Base-by-base conservation (phyloP, 2,329 filamentous ascomycete genomes). In the Lizonia empirigonia region DNA sequence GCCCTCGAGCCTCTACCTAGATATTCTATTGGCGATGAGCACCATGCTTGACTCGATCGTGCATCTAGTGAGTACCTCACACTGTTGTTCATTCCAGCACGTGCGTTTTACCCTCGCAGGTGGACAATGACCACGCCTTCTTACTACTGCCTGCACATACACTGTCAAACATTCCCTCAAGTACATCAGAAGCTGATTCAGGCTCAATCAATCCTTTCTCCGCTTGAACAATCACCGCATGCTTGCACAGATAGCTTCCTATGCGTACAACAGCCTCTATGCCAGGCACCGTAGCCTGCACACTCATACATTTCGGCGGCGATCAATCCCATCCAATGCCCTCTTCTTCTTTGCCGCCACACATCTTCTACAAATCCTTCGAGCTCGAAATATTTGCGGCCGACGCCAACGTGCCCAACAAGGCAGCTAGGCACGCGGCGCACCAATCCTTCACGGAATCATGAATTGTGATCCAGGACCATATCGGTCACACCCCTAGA, bases 361-460 rank as follows among this genome's bases (percentile, higher is more conserved):
- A 33, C 3, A 6, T 7, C 15, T 5, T 29, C 26, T 37, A 13
- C 19, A 27, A 23, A 20, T n/a, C 13, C 24, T 19, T 30, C 29
- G 24, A 32, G n/a, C 19, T 18, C 10, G n/a, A 10, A 24, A 0
- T 29, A n/a, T 23, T 33, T 26, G 27, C 40, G 36, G 44, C 35
- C 40, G 35, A 39, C 29, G 35, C 35, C 44, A 13, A 45, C 18
- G 10, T 15, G 46, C 46, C 33, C 38, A 50, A 50, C 24, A 50
- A 37, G 18, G 38, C 27, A 39, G 20, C 47, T 38, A 23, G 38
- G n/a, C 46, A 37, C 46, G 39, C 22, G 27, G 39, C 24, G 29
- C 29, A 16, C 39, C 27, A n/a, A 33, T 37, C 39, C 29, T 23
- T 9, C 10, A 27, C n/a, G 26, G 10, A 36, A 39, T 34, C 22